Percentiles rank a stretch among this genome's conserved stretches.
Conservation (phyloP, 129 eudicot species). For the Logfia minima region DNA sequence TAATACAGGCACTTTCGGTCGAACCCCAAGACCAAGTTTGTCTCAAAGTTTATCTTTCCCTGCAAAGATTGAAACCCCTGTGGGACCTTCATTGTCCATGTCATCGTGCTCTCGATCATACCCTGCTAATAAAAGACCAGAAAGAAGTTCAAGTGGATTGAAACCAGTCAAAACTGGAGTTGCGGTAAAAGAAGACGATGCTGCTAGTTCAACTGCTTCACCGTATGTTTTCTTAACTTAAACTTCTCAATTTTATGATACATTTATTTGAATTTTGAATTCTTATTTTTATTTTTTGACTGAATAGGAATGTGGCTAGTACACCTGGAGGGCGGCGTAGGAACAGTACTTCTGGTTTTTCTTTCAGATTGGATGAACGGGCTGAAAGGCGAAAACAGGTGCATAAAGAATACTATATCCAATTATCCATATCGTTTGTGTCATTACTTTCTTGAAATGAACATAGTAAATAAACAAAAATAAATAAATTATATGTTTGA, state of each 20-base stretch:
- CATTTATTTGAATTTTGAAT: neutral
- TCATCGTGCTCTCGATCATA: constrained; percentile 33
- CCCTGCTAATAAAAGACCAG: constrained; percentile 19
- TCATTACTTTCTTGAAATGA: neutral
- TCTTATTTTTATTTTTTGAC: neutral
- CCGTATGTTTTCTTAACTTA: constrained; percentile 44
- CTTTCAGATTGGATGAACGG: constrained; percentile 73
- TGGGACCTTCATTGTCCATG: constrained; percentile 29
- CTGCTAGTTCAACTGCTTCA: constrained; percentile 52
- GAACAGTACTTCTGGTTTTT: constrained; percentile 48
- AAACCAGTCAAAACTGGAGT: constrained; percentile 32
- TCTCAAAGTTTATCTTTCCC: constrained; percentile 67
- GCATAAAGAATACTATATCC: neutral
- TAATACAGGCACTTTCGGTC: constrained; percentile 31
- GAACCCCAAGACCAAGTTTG: constrained; percentile 44
- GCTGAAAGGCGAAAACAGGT: constrained; percentile 92
- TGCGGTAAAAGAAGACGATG: constrained; percentile 50
- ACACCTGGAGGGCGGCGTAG: constrained; percentile 42
- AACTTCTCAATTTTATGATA: neutral
- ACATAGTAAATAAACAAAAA: neutral
- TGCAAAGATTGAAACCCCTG: constrained; percentile 39
- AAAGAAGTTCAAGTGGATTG: constrained; percentile 29
- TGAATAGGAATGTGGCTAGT: constrained; percentile 7
- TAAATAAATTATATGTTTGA: neutral
- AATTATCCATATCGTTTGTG: neutral